Evolutionary conservation across 352 stramenopile species (phyloP), one percentile per base, ranked within the genome.

Genomic region (Globisporangium uncinulatum): DNA sequence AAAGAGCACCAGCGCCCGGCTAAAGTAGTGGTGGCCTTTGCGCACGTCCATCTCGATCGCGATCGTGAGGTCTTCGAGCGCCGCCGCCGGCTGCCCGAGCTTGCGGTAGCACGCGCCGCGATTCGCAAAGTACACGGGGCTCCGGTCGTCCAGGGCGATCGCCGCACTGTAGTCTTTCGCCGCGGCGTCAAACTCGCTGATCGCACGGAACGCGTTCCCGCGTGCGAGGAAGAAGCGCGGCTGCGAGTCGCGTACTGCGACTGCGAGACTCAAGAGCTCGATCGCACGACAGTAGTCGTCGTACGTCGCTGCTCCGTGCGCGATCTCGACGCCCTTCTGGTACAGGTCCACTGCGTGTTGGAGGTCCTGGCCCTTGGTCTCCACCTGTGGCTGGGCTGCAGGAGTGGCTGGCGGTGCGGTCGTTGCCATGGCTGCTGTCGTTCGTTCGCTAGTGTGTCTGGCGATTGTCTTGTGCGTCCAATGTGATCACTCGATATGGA

Each of bases 291-390:
- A 75, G 43, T 89, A 76, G n/a, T 89, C 80, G 32, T 89, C 80
- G 53, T 68, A 68, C 1, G 59, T 72, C 13, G 66, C 66, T 0
- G 80, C 78, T 29, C 69, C 72, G 49, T 92, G 83, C 1, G 76
- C 67, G 17, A 88, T 67, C 51, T 91, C 83, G 42, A 81, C 81
- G 3, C 76, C 83, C 43, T 90, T 89, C 53, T 89, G 80, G 61
- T 88, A 92, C 19, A 86, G 63, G 46, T 92, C 83, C 24, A 87
- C 75, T 1, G 83, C 83, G 54, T 89, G 77, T 46, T 90, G 83
- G 4, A 88, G 53, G 32, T 88, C 79, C 50, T 86, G 77, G 2
- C 73, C 74, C 55, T 89, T 87, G 62, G 63, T 55, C 52, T 87
- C 76, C 5, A 47, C 48, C 31, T 41, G 64, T 61, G 20, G 67